A percentile compares a stretch with the other conserved stretches of the same genome.
These are phyloP conservation scores for Tagetes patula DNA, from an alignment of 129 eudicot genomes.

Conservation along the genomic window DNA sequence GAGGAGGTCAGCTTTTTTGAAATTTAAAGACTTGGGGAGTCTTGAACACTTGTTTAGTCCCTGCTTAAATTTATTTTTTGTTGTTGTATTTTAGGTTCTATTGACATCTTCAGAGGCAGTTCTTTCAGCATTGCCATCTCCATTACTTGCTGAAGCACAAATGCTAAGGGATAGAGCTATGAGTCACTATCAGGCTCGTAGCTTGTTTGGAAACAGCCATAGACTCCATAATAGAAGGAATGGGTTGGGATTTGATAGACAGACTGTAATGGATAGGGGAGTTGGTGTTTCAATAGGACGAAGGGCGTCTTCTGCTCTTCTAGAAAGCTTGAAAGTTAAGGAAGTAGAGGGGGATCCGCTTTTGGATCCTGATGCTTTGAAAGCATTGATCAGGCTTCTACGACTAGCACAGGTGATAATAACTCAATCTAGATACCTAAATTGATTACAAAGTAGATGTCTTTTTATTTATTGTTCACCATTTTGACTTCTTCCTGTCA, in stretches of 20 bases:
- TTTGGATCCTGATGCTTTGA: conserved; percentile 81
- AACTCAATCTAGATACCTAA: conserved; percentile 4
- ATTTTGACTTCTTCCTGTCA: conserved; percentile 33
- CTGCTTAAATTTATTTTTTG: conserved; percentile 16
- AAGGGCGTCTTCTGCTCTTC: conserved; percentile 52
- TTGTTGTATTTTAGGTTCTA: conserved; percentile 55
- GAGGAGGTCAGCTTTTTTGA: conserved; percentile 76
- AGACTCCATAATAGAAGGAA: conserved; percentile 67
- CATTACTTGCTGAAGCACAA: conserved; percentile 98
- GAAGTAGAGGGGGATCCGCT: conserved; percentile 97
- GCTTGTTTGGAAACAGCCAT: conserved; percentile 83
- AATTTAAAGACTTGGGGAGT: neutral
- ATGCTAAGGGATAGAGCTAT: conserved; percentile 98
- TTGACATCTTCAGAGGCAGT: conserved; percentile 97
- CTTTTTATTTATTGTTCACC: conserved; percentile 7
- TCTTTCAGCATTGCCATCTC: conserved; percentile 93
- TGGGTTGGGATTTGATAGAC: conserved; percentile 86
- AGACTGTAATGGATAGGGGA: conserved; percentile 81
- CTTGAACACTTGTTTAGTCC: neutral
- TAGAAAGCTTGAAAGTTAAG: conserved; percentile 73
- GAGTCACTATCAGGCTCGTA: conserved; percentile 99
- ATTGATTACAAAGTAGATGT: neutral
- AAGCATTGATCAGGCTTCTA: conserved; percentile 78
- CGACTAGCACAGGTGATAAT: conserved; percentile 74
- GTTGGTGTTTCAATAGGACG: conserved; percentile 84